Percentiles rank a stretch among this genome's conserved stretches.
Evolutionary conservation across 495 filamentous ascomycete species (phyloP).

Genomic region (Melanomma pulvis-pyrius): DNA sequence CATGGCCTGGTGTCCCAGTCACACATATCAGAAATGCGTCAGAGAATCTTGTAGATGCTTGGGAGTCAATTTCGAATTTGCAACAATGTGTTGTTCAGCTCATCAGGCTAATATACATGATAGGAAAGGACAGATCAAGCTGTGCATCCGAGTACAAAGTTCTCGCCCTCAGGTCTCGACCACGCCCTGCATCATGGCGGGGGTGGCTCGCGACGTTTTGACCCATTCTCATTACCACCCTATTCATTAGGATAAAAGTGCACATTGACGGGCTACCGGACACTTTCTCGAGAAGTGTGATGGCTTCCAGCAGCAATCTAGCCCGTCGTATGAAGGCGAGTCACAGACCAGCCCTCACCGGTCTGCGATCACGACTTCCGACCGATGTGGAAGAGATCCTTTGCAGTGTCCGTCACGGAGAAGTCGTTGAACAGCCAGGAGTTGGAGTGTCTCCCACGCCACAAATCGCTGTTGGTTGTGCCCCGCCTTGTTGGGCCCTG

Average conservation of each 20-base stretch:
- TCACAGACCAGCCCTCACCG: slow-evolving; percentile 25
- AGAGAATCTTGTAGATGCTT: background rate
- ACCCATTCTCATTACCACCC: background rate
- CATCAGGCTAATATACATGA: slow-evolving; percentile 26
- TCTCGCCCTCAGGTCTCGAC: background rate
- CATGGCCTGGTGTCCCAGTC: background rate
- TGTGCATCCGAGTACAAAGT: background rate
- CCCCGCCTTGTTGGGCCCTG: slow-evolving; percentile 16
- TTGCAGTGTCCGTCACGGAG: slow-evolving; percentile 33
- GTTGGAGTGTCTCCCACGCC: slow-evolving; percentile 38
- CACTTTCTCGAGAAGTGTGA: slow-evolving; percentile 26
- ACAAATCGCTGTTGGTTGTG: slow-evolving; percentile 35
- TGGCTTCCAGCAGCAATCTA: slow-evolving; percentile 25
- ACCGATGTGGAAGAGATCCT: slow-evolving; percentile 32
- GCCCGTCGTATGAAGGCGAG: slow-evolving; percentile 13
- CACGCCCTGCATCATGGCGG: slow-evolving; percentile 15
- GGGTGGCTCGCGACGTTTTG: slow-evolving; percentile 18
- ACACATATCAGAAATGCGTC: too few relatives aligned
- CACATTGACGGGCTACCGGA: slow-evolving; percentile 19
- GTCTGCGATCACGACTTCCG: slow-evolving; percentile 17
- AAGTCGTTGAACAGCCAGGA: slow-evolving; percentile 40
- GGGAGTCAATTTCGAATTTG: background rate
- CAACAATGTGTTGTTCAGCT: background rate
- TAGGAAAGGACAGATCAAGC: slow-evolving; percentile 15
- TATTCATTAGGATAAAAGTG: slow-evolving; percentile 10